A percentile compares a stretch with the other conserved stretches of the same genome.
Evolutionary conservation across 73 alveolate species (phyloP).

Genomic region (Symbiodinium natans): DNA sequence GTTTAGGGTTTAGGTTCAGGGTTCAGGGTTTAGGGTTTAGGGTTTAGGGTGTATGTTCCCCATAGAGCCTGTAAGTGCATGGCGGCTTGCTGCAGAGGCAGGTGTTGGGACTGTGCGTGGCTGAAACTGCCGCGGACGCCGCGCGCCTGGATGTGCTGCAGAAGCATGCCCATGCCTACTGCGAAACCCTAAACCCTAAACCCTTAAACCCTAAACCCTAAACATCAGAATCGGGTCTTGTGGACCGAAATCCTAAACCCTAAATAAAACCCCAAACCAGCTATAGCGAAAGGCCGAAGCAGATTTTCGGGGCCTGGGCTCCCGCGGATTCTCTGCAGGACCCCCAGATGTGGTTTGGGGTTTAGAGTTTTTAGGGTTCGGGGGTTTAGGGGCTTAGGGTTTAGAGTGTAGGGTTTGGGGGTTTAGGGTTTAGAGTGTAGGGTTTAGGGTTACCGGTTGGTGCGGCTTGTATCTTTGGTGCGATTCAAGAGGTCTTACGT

Average conservation of each 20-base stretch:
- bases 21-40: background rate
- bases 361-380: too few species aligned
- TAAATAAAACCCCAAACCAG: too few species aligned
- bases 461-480: too few species aligned
- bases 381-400: too few species aligned
- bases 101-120: constrained; percentile 48
- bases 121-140: constrained; percentile 43
- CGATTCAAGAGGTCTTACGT: too few species aligned
- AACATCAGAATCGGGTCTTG: background rate
- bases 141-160: background rate
- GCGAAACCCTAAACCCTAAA: too few species aligned
- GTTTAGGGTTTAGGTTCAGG: too few species aligned
- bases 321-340: constrained; percentile 33
- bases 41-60: background rate
- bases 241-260: too few species aligned
- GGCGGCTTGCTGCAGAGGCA: constrained; percentile 9
- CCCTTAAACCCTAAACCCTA: background rate
- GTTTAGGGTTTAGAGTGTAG: background rate
- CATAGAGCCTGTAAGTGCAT: too few species aligned
- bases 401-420: too few species aligned
- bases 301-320: constrained; percentile 64
- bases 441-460: too few species aligned
- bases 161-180: too few species aligned
- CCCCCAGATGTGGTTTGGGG: background rate
- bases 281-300: constrained; percentile 32